These are phyloP conservation scores for Lentinula edodes DNA, from an alignment of 768 basidiomycete genomes.

Conservation along the genomic window DNA sequence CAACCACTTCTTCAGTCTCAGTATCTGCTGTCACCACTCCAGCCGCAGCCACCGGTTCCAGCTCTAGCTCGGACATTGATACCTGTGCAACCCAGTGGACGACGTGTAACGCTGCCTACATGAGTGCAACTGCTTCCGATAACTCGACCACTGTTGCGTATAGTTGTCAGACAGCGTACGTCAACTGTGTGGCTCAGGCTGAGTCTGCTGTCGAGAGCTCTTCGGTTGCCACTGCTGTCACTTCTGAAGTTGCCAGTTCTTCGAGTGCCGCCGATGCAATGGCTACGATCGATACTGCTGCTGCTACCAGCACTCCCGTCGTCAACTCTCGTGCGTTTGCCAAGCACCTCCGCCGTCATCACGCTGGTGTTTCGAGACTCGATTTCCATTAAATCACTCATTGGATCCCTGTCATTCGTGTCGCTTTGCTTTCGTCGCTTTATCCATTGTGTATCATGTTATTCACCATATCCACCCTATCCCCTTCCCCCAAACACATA, in stretches of 20 bases:
- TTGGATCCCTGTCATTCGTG: neutral
- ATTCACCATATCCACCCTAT: neutral
- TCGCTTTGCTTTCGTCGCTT: neutral
- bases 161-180: neutral
- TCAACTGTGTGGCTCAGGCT: neutral
- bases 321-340: neutral
- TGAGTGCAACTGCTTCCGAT: neutral
- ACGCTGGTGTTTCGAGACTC: neutral
- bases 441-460: neutral
- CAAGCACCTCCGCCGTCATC: conserved; percentile 1
- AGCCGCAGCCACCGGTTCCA: neutral
- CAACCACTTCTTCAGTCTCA: neutral
- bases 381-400: neutral
- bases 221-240: neutral
- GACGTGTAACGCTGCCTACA: neutral
- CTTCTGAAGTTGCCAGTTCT: too few relatives aligned
- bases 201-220: neutral
- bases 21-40: neutral
- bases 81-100: neutral
- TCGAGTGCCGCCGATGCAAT: too few relatives aligned
- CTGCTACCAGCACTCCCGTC: neutral
- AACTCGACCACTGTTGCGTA: neutral
- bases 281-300: too few relatives aligned
- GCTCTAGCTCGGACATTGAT: neutral
- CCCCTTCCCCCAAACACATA: too few relatives aligned